Base-by-base conservation (phyloP, 1,284 basidiomycete genomes). In the Cystobasidium slooffiae region DNA sequence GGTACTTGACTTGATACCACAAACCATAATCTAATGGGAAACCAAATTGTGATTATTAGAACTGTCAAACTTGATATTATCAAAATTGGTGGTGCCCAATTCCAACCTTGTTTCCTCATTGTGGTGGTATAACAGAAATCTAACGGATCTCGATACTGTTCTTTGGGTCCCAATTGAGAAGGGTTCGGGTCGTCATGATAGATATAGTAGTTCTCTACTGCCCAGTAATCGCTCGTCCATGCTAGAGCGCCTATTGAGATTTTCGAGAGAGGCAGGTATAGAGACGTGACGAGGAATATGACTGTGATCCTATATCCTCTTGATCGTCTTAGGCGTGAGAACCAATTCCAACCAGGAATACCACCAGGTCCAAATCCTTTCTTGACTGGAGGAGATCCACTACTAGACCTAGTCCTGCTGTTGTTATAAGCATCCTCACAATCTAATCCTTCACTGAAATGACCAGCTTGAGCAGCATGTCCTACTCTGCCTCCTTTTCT, bases 161-260 rank as follows among this genome's bases (percentile, higher is more conserved):
- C n/a, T 0, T 85, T 43, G n/a, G 88, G 85, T 9, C 88, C 88
- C 24, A 89, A 81, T 5, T 87, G 84, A 5, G 85, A 77, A 0
- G 88, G 76, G 1, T 79, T 76, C 0, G 88, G 87, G 1, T 86
- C 82, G 82, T n/a, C 84, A 1, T 86, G 84, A 78, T 88, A 88
- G 55, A 82, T 82, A 79, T 90, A 90, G 9, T 89, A 89, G 80
- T 91, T 90, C 0, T 86, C 82, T 49, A 90, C 86, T 5, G 86
- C 85, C 90, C 90, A 91, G 31, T 90, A 85, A 81, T 91, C 90
- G 62, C 88, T 85, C 0, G 88, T 89, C 89, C 89, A 91, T 1
- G 89, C 63, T 4, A 80, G 63, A 2, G 79, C 78, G 8, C 75
- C 76, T 47, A 80, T 69, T 0, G 76, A 65, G 3, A 79, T 58